Percentiles rank a stretch among this genome's conserved stretches.
Conservation (phyloP, 1,284 basidiomycete genomes). For the Tranzscheliella williamsii region DNA sequence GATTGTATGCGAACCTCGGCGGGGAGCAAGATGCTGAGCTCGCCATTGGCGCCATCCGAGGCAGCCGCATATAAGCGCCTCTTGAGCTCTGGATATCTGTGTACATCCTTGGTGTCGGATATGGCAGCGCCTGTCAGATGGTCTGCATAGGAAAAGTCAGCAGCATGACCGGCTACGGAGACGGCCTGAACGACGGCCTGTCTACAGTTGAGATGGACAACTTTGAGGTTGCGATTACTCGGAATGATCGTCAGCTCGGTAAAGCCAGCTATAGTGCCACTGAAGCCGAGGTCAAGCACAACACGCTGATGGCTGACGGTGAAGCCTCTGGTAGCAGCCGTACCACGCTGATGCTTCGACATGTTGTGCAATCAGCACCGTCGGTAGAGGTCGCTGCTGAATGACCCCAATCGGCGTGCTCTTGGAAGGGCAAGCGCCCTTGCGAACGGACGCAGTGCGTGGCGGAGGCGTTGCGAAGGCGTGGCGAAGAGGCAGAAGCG, state of each 20-base stretch:
- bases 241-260: slow-evolving; percentile 87
- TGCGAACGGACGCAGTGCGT: no score
- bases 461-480: no score
- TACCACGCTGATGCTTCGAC: slow-evolving; percentile 26
- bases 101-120: slow-evolving; percentile 71
- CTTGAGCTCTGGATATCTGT: slow-evolving; percentile 90
- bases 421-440: no score
- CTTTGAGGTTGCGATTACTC: slow-evolving; percentile 73
- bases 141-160: slow-evolving; percentile 77
- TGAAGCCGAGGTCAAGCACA: slow-evolving; percentile 83
- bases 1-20: slow-evolving; percentile 64
- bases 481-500: no score
- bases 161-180: slow-evolving; percentile 65
- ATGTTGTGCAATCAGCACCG: no score
- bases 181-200: slow-evolving; percentile 80
- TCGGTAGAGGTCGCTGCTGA: no score
- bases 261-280: slow-evolving; percentile 66
- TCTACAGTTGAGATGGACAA: slow-evolving; percentile 81
- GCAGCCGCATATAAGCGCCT: slow-evolving; percentile 86
- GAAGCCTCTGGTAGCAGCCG: slow-evolving; percentile 50
- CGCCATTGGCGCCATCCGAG: slow-evolving; percentile 88
- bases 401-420: no score
- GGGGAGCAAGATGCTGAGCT: slow-evolving; percentile 86
- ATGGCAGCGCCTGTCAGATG: slow-evolving; percentile 74
- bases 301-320: slow-evolving; percentile 76